Evolutionary conservation across 495 filamentous ascomycete genomes (phyloP).

Genomic region (Extremus antarcticus): DNA sequence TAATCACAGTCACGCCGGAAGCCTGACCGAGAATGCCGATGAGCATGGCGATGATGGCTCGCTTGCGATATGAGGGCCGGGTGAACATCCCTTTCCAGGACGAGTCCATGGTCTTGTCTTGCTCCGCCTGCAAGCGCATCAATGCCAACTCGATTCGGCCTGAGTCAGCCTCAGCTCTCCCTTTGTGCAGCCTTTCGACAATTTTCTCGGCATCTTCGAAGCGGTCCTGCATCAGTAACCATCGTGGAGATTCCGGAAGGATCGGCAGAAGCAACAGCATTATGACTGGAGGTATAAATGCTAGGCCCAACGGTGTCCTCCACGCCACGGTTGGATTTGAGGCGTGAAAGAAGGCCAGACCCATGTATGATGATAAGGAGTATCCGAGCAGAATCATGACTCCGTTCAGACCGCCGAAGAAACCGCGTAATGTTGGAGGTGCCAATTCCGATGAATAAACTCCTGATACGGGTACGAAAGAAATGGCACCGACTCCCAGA

Average conservation of each 20-base stretch:
- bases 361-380: background rate
- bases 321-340: constrained; percentile 3
- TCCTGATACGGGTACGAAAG: constrained; percentile 17
- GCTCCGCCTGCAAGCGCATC: constrained; percentile 19
- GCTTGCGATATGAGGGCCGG: constrained; percentile 18
- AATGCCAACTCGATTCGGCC: constrained; percentile 18
- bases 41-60: constrained; percentile 19
- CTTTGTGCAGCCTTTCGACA: constrained; percentile 16
- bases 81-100: constrained; percentile 19
- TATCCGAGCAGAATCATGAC: constrained; percentile 6
- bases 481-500: constrained; percentile 18
- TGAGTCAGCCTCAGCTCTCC: constrained; percentile 12
- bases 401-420: constrained; percentile 22
- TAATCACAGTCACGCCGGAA: constrained; percentile 25
- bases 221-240: constrained; percentile 10
- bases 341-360: background rate
- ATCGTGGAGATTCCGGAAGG: constrained; percentile 14
- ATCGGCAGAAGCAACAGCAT: constrained; percentile 15
- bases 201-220: constrained; percentile 18
- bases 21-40: constrained; percentile 23
- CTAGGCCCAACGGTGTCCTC: constrained; percentile 18
- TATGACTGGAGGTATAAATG: constrained; percentile 3
- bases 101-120: constrained; percentile 16
- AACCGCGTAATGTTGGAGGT: constrained; percentile 16
- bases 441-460: constrained; percentile 18